These are phyloP conservation scores for Arabidopsis lyrata DNA, from an alignment of 441 rosid genomes.

Conservation along the genomic window DNA sequence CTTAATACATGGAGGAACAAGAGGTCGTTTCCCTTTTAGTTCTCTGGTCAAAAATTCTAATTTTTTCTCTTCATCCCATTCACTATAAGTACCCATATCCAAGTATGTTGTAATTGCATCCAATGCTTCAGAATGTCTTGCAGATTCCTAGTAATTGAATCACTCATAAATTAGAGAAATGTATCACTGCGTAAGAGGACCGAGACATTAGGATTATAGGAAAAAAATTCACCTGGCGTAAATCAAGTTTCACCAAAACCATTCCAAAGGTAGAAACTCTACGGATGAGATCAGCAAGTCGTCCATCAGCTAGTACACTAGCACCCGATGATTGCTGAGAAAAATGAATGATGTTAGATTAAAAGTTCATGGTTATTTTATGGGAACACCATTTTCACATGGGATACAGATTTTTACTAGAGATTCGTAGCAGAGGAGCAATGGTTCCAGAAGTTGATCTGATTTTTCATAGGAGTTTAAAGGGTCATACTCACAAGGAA, in stretches of 20 bases:
- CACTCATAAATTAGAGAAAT: background rate
- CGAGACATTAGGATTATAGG: background rate
- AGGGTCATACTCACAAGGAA: conserved; percentile 83
- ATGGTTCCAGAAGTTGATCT: conserved; percentile 82
- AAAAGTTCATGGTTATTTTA: conserved; percentile 1
- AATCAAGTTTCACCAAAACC: conserved; percentile 93
- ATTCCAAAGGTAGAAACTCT: conserved; percentile 91
- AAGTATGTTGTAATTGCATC: conserved; percentile 89
- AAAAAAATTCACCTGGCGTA: conserved; percentile 66
- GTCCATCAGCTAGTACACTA: conserved; percentile 89
- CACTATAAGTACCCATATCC: conserved; percentile 94
- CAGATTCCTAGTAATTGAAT: conserved; percentile 66
- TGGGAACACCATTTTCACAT: conserved; percentile 16
- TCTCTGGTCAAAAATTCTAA: conserved; percentile 84
- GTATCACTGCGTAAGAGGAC: background rate
- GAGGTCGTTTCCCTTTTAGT: conserved; percentile 90
- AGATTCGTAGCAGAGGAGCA: conserved; percentile 88
- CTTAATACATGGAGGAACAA: conserved; percentile 83
- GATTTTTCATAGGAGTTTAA: conserved; percentile 82
- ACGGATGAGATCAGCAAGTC: conserved; percentile 90
- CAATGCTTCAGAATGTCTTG: conserved; percentile 84
- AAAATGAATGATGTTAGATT: conserved; percentile 12
- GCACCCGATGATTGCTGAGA: conserved; percentile 86
- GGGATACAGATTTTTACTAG: conserved; percentile 54
- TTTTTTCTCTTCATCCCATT: conserved; percentile 96